Evolutionary conservation across 192 early-diverging fungal species (phyloP), one percentile per base, ranked within the genome.

Genomic region (Rhizophlyctis rosea): DNA sequence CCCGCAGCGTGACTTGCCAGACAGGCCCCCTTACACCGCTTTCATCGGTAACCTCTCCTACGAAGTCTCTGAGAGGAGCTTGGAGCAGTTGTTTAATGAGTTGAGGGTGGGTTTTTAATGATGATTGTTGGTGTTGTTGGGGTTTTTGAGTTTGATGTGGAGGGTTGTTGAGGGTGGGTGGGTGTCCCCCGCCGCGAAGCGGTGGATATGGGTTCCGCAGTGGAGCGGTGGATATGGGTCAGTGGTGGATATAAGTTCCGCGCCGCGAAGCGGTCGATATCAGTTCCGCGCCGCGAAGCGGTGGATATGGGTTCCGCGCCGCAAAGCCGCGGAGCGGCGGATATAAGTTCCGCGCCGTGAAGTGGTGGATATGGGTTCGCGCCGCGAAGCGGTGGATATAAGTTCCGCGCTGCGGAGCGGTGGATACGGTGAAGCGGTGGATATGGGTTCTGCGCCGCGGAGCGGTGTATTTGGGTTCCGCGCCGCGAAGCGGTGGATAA

Each of bases 31-130:
- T 47, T 99, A 79, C 84, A 95, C 88, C 11, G 88, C 90, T 23
- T 91, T 86, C 73, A 74, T 99, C 53, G 94, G 91, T 52, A 98
- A 98, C 84, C 74, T 99, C 52, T 81, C 92, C 14, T 96, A 86
- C 71, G 89, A 93, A 39, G 83, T 78, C 16, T 81, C 81, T 48
- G 96, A 99, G 55, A 57, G 71, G 4, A 86, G 87, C 72, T 67
- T 99, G 28, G 79, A 82, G 61, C 70, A 73, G 36, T 82, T 94
- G 54, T 96, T 99, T 70, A 64, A 58, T 36, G 79, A 82, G 24
- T 74, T 90, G 50, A 76, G 78, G 76, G 91, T 93, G 72, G 23
- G 56, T 28, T 56, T 25, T 48, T 48, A 47, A 49, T 27, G 3
- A n/a, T n/a, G n/a, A n/a, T n/a, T n/a, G 9, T 29, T 16, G 24